Evolutionary conservation across 2,329 filamentous ascomycete genomes (phyloP).

Genomic region (Fusarium musae): DNA sequence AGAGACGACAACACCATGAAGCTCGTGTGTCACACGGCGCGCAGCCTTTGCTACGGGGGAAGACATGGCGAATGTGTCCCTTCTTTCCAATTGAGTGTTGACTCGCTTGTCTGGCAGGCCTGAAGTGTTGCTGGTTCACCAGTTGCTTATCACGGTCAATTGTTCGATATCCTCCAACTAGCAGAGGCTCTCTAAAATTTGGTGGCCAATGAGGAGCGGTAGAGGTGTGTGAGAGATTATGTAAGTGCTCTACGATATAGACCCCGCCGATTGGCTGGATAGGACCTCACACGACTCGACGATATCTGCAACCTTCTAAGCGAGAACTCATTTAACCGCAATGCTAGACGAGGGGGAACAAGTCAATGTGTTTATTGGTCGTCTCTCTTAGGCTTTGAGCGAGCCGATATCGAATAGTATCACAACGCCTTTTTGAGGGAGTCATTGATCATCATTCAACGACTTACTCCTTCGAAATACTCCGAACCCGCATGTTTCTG

Average conservation of each 20-base stretch:
- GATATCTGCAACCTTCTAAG: background rate
- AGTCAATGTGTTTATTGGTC: background rate
- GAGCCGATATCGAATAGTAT: background rate
- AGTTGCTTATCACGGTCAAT: conserved; percentile 29
- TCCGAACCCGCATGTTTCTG: conserved; percentile 7
- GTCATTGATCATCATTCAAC: background rate
- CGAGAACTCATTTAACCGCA: background rate
- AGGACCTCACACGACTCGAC: conserved; percentile 17
- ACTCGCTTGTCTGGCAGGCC: background rate
- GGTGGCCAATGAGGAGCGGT: conserved; percentile 33
- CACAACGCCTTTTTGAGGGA: background rate
- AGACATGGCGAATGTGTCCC: conserved; percentile 47
- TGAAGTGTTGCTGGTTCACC: conserved; percentile 9
- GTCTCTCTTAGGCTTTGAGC: background rate
- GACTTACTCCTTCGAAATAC: background rate
- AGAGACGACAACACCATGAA: conserved; percentile 78
- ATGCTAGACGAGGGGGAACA: background rate
- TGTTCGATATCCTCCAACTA: conserved; percentile 7
- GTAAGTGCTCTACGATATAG: conserved; percentile 13
- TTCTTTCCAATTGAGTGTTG: background rate
- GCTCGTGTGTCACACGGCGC: conserved; percentile 59
- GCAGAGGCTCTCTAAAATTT: conserved; percentile 35
- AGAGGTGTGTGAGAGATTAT: conserved; percentile 10
- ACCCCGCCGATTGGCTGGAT: conserved; percentile 16
- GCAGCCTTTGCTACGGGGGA: conserved; percentile 55